These are phyloP conservation scores for Allomyces javanicus DNA, from an alignment of 192 early-diverging fungal genomes.

Conservation along the genomic window DNA sequence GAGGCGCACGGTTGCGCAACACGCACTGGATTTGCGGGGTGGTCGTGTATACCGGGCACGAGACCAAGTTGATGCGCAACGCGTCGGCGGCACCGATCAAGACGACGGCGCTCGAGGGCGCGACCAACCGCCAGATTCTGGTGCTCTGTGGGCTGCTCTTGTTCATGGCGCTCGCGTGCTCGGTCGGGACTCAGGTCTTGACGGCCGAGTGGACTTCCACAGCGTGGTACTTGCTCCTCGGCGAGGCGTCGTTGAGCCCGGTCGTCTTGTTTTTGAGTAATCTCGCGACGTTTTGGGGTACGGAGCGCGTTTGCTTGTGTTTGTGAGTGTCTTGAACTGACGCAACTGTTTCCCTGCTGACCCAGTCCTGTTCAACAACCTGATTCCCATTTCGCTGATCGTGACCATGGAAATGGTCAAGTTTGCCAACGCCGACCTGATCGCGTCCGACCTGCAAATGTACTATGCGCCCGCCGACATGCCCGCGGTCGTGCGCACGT, in stretches of 20 bases:
- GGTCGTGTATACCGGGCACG: slow-evolving; percentile 39
- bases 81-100: slow-evolving; percentile 34
- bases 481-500: slow-evolving; percentile 76
- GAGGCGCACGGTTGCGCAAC: slow-evolving; percentile 37
- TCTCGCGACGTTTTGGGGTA: not conserved
- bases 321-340: no score
- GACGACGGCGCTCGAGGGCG: slow-evolving; percentile 26
- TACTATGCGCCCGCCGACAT: slow-evolving; percentile 86
- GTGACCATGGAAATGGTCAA: slow-evolving; percentile 99
- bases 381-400: slow-evolving; percentile 95
- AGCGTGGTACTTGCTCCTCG: slow-evolving; percentile 27
- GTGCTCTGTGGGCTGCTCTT: slow-evolving; percentile 29
- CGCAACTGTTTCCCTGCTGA: not conserved
- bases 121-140: slow-evolving; percentile 35
- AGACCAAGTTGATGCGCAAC: slow-evolving; percentile 42
- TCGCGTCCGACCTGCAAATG: slow-evolving; percentile 86
- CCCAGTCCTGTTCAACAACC: slow-evolving; percentile 86
- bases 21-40: slow-evolving; percentile 37
- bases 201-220: no score
- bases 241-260: slow-evolving; percentile 60
- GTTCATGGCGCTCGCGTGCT: slow-evolving; percentile 23
- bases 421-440: slow-evolving; percentile 65
- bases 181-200: slow-evolving; percentile 14
- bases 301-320: no score
- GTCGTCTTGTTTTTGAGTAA: not conserved